phyloP scores from a whole-genome alignment of 2,329 filamentous ascomycete species.

The Ophiostoma populinum region DNA sequence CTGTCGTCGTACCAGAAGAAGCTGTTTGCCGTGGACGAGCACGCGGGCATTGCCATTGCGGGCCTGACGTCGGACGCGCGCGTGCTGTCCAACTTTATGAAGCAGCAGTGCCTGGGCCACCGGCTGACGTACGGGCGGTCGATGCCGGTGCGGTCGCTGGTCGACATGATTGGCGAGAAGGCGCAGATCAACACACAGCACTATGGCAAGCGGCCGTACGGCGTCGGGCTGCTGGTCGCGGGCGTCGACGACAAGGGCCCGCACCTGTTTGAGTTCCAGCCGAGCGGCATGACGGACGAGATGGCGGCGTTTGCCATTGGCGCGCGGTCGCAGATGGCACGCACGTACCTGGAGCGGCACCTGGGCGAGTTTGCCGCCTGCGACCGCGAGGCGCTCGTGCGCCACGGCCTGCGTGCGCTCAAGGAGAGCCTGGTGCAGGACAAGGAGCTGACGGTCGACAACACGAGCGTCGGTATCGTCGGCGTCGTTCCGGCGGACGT shows the following conservation, averaged over 20 bases:
- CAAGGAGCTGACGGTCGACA: conserved; percentile 92
- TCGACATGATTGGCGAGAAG: conserved; percentile 84
- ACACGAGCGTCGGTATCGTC: conserved; percentile 80
- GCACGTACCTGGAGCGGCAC: conserved; percentile 90
- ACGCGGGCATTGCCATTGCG: conserved; percentile 88
- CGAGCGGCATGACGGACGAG: conserved; percentile 88
- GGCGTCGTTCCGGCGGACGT: conserved; percentile 44
- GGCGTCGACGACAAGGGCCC: conserved; percentile 88
- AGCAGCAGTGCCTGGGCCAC: conserved; percentile 91
- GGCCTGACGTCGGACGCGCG: conserved; percentile 94
- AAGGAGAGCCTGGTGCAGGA: conserved; percentile 95
- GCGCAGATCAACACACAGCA: conserved; percentile 96
- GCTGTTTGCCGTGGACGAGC: conserved; percentile 89
- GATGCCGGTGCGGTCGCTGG: conserved; percentile 77
- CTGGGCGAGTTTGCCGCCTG: conserved; percentile 65
- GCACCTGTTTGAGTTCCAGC: conserved; percentile 97
- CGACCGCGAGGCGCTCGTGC: conserved; percentile 69
- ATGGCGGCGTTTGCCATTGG: conserved; percentile 95
- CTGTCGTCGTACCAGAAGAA: conserved; percentile 99
- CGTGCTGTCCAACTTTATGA: conserved; percentile 99
- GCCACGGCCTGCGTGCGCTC: conserved; percentile 75
- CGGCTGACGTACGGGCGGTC: conserved; percentile 91
- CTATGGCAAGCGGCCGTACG: conserved; percentile 91
- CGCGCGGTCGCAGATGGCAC: conserved; percentile 88
- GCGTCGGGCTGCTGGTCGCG: conserved; percentile 80